Evolutionary conservation across 768 basidiomycete species (phyloP).

Genomic region (Psilocybe cubensis): DNA sequence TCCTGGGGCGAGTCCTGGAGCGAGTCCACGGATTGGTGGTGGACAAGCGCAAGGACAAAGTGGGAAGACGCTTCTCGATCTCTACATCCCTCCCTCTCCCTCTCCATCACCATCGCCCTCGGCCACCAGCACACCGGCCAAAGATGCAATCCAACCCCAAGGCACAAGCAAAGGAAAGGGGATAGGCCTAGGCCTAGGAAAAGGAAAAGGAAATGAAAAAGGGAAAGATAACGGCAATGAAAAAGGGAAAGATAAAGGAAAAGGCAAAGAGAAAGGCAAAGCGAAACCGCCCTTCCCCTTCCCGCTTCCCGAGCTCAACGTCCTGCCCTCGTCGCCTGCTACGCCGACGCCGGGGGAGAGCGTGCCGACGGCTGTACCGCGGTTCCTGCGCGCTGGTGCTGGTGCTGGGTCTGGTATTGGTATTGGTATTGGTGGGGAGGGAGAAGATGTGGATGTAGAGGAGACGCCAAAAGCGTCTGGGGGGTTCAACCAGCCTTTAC

Average conservation of each 20-base stretch:
- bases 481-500: slow-evolving; percentile 18
- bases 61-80: slow-evolving; percentile 19
- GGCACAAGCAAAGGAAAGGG: neutral
- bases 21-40: neutral
- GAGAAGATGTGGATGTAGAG: slow-evolving; percentile 5
- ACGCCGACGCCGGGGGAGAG: slow-evolving; percentile 23
- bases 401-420: too few species aligned
- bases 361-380: slow-evolving; percentile 20
- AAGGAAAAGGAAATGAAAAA: too few species aligned
- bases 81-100: slow-evolving; percentile 22
- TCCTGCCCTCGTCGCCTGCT: slow-evolving; percentile 24
- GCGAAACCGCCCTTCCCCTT: slow-evolving; percentile 12
- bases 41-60: neutral
- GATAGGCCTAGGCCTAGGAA: neutral
- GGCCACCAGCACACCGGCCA: neutral
- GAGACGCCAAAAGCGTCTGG: slow-evolving; percentile 19
- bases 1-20: neutral
- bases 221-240: too few species aligned
- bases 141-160: neutral
- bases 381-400: too few species aligned
- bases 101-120: neutral
- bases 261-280: too few species aligned
- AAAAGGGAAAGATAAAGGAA: too few species aligned
- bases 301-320: slow-evolving; percentile 23
- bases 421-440: too few species aligned